phyloP scores from a whole-genome alignment of 306 rosid genomes.

The Medicago arabica region DNA sequence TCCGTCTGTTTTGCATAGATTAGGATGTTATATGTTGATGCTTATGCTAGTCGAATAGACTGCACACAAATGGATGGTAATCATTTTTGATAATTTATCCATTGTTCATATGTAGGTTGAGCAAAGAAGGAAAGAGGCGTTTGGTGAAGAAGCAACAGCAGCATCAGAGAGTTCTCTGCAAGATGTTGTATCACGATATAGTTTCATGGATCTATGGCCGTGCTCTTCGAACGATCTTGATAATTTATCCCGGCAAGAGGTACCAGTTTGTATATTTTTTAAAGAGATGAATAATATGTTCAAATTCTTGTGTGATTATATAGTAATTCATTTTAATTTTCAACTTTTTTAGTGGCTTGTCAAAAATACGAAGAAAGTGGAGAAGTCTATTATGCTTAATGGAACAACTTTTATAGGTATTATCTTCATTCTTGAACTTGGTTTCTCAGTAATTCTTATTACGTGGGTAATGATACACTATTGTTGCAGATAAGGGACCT shows the following conservation, averaged over 20 bases:
- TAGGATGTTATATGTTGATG: no score
- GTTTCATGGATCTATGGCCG: slow-evolving; percentile 97
- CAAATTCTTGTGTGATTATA: not conserved
- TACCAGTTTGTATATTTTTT: slow-evolving; percentile 41
- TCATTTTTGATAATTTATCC: slow-evolving; percentile 23
- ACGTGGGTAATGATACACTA: slow-evolving; percentile 34
- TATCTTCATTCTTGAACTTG: slow-evolving; percentile 24
- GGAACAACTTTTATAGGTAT: slow-evolving; percentile 67
- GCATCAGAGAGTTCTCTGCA: slow-evolving; percentile 73
- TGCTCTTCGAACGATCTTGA: slow-evolving; percentile 85
- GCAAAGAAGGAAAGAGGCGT: slow-evolving; percentile 89
- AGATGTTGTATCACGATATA: slow-evolving; percentile 89
- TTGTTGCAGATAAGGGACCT: slow-evolving; percentile 62
- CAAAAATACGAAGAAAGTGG: slow-evolving; percentile 64
- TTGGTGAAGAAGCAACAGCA: slow-evolving; percentile 72
- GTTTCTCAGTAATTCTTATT: slow-evolving; percentile 36
- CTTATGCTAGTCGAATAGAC: no score
- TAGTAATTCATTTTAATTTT: slow-evolving; percentile 40
- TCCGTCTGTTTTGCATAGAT: no score
- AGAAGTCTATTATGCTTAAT: slow-evolving; percentile 54
- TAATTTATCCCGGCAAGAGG: slow-evolving; percentile 85
- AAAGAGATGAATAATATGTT: not conserved
- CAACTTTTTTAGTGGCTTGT: slow-evolving; percentile 77
- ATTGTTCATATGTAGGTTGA: slow-evolving; percentile 67
- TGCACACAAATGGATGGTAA: not conserved